A percentile compares a stretch with the other conserved stretches of the same genome.
Conservation (phyloP, 192 early-diverging fungal species). For the Diversispora epigaea region DNA sequence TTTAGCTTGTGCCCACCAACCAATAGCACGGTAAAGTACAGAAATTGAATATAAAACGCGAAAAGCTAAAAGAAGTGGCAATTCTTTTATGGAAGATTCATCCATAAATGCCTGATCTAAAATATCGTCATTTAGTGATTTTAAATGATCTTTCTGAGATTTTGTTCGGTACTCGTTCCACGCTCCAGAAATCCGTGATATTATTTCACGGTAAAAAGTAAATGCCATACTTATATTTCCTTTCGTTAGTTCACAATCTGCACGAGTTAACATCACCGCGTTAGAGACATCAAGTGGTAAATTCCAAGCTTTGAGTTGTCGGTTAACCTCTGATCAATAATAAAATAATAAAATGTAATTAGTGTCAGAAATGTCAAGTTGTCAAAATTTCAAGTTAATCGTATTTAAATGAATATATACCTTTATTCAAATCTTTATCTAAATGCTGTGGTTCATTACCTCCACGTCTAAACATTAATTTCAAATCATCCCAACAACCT, state of each 20-base stretch:
- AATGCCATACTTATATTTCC: not conserved
- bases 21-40: not conserved
- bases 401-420: not conserved
- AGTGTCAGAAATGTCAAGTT: not conserved
- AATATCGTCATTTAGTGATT: not conserved
- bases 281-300: slow-evolving; percentile 15
- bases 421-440: not conserved
- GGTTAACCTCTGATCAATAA: slow-evolving; percentile 1
- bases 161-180: not conserved
- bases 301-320: slow-evolving; percentile 5
- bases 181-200: not conserved
- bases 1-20: not conserved
- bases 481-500: not conserved
- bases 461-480: slow-evolving; percentile 8
- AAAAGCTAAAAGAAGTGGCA: not conserved
- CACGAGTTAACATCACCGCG: slow-evolving; percentile 12
- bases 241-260: not conserved
- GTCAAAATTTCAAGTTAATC: not conserved
- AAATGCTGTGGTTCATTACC: not conserved
- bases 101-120: not conserved
- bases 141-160: not conserved
- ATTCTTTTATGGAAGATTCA: not conserved
- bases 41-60: slow-evolving; percentile 13
- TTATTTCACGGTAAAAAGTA: not conserved
- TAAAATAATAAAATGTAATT: not conserved